phyloP scores from a whole-genome alignment of 139 green algal species.

The Coelastrella sp. region DNA sequence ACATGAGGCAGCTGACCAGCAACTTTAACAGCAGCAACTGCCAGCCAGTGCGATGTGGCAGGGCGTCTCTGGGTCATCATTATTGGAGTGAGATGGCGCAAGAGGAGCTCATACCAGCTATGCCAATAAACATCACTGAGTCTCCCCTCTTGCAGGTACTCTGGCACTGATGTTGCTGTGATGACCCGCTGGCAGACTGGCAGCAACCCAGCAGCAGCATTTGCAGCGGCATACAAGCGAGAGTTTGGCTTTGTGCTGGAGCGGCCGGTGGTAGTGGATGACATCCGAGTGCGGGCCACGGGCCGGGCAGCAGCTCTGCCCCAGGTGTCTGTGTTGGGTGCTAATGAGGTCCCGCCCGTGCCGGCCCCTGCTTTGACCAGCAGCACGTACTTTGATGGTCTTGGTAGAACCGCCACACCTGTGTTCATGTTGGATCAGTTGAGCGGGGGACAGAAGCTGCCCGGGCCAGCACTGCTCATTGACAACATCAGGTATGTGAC shows the following conservation, averaged over 20 bases:
- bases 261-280: conserved; percentile 88
- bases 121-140: neutral
- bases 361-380: conserved; percentile 54
- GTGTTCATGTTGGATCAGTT: conserved; percentile 83
- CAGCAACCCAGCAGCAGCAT: conserved; percentile 51
- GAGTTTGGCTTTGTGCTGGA: conserved; percentile 96
- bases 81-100: too few relatives aligned
- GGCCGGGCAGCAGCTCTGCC: conserved; percentile 60
- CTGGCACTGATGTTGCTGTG: conserved; percentile 95
- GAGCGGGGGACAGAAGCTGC: conserved; percentile 66
- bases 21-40: too few relatives aligned
- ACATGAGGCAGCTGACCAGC: neutral
- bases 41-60: too few relatives aligned
- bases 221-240: conserved; percentile 72
- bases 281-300: conserved; percentile 84
- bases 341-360: conserved; percentile 44
- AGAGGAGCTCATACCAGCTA: neutral
- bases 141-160: conserved; percentile 57
- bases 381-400: conserved; percentile 76
- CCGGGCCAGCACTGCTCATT: conserved; percentile 93
- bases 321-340: conserved; percentile 25
- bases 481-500: conserved; percentile 76
- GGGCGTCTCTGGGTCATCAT: too few relatives aligned
- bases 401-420: conserved; percentile 79
- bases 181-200: conserved; percentile 74